Evolutionary conservation across 1,139 yeast genomes (phyloP), one percentile per base, ranked within the genome.

Genomic region (Pichia sp.): DNA sequence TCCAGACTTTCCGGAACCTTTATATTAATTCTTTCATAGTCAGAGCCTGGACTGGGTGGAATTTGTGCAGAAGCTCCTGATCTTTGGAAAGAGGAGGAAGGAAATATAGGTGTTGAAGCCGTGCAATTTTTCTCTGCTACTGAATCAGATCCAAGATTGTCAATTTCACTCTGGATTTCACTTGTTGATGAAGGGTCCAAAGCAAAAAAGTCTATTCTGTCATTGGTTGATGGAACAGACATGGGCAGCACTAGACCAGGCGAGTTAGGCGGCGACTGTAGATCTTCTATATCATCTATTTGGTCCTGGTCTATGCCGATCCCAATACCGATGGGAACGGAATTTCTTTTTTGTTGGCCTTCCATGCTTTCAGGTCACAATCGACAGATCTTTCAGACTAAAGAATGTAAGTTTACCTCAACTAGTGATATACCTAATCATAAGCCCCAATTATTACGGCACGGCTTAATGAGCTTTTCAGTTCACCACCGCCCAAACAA

Each of bases 151-250:
- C 29, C 42, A 19, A 11, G 5, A 6, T 32, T 31, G 8, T 46
- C 34, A 8, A 36, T 6, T 16, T 32, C 34, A 15, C n/a, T 13
- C 6, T 23, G 10, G 5, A 45, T 23, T 8, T 29, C 19, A 19
- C 19, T 23, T 11, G 47, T 5, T 10, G 32, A 23, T 23, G 48
- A 45, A 29, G 48, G 30, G 38, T 64, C 67, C 0, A 72, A 49
- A 0, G 72, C 75, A 45, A 64, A 67, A 19, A 72, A 75, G 49
- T 72, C 75, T 10, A 70, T 72, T 45, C 67, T 63, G 10, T 71
- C 73, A 16, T 69, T 67, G 29, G 70, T 61, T 4, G 57, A 45
- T 1, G 57, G 52, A 4, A 51, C 54, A 8, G 44, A 44, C 1
- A 49, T 50, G 19, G 64, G 65, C 8, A 72, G 62, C 2, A 70